Percentiles rank a stretch among this genome's conserved stretches.
These are phyloP conservation scores for Gossypium schwendimanii DNA, from an alignment of 441 rosid species.

Conservation along the genomic window DNA sequence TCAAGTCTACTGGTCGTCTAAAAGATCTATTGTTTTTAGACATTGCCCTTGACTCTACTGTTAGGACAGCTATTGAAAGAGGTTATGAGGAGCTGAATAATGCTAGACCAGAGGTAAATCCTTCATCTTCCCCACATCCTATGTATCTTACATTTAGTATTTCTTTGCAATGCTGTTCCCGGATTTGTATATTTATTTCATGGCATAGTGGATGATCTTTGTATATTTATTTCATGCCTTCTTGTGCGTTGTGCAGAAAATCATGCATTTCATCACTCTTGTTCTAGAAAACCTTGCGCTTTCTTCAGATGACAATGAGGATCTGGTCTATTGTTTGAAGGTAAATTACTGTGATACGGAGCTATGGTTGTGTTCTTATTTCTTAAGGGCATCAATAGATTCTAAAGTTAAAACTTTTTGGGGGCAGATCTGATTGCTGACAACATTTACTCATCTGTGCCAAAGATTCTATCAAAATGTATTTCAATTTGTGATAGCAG, in stretches of 20 bases:
- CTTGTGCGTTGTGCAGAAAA: conserved; percentile 54
- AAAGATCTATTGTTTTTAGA: conserved; percentile 93
- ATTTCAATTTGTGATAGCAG: background rate
- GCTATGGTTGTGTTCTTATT: background rate
- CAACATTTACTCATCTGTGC: background rate
- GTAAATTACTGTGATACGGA: conserved; percentile 27
- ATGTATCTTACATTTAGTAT: conserved; percentile 4
- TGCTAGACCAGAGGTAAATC: conserved; percentile 75
- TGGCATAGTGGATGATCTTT: conserved; percentile 8
- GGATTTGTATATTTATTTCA: background rate
- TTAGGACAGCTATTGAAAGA: conserved; percentile 92
- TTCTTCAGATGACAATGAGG: conserved; percentile 89
- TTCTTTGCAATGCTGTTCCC: conserved; percentile 8
- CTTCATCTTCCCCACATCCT: conserved; percentile 11
- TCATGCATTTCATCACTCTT: conserved; percentile 69
- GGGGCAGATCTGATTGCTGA: background rate
- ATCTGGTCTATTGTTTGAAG: conserved; percentile 87
- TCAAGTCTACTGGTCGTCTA: conserved; percentile 66
- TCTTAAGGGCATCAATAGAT: background rate
- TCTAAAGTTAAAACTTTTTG: background rate
- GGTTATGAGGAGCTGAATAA: conserved; percentile 77
- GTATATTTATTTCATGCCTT: background rate
- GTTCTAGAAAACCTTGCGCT: conserved; percentile 94
- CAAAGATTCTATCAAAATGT: background rate
- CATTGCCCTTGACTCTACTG: conserved; percentile 87